Evolutionary conservation across 2,329 filamentous ascomycete genomes (phyloP).

Genomic region (Dactylellina parvicollis): DNA sequence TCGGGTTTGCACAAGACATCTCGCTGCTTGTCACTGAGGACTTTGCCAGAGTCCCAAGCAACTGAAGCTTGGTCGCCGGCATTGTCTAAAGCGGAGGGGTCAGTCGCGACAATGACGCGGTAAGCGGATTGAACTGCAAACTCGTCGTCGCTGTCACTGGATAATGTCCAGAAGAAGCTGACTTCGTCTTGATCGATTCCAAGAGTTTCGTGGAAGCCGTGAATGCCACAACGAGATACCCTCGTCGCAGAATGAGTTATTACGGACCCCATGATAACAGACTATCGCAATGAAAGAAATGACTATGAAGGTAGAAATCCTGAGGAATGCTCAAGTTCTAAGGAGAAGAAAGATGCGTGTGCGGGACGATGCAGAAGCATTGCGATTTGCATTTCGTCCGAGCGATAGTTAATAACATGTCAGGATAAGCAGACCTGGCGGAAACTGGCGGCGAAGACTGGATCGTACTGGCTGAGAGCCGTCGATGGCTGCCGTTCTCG

Average conservation of each 20-base stretch:
- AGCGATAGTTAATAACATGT: neutral
- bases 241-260: constrained; percentile 57
- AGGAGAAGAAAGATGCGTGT: neutral
- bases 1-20: constrained; percentile 59
- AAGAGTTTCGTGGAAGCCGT: constrained; percentile 61
- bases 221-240: constrained; percentile 61
- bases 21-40: constrained; percentile 57
- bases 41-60: constrained; percentile 57
- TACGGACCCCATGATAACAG: neutral
- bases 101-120: constrained; percentile 55
- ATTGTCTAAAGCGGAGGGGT: constrained; percentile 10
- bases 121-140: constrained; percentile 60
- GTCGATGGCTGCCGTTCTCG: neutral
- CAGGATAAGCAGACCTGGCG: too few relatives aligned
- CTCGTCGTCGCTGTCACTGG: constrained; percentile 58
- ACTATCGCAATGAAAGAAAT: neutral
- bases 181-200: constrained; percentile 62
- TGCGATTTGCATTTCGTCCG: neutral
- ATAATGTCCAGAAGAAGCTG: constrained; percentile 61
- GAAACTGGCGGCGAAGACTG: too few relatives aligned
- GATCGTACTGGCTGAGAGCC: neutral
- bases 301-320: neutral
- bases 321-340: neutral
- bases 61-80: neutral
- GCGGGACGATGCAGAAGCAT: neutral